A percentile compares a stretch with the other conserved stretches of the same genome.
Evolutionary conservation across 768 basidiomycete genomes (phyloP).

Genomic region (Mycena capillaripes): DNA sequence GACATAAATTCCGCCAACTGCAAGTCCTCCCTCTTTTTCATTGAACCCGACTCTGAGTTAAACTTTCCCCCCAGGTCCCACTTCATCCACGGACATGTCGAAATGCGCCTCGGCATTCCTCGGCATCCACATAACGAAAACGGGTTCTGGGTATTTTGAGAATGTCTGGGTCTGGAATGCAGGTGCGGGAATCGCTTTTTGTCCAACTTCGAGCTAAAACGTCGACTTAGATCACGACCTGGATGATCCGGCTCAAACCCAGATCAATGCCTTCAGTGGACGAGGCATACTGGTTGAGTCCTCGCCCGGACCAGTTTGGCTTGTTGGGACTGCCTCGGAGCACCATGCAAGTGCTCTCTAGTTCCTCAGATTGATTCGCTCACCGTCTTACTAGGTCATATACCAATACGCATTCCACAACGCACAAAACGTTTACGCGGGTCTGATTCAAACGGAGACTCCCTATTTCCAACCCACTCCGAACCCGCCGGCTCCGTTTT

Average conservation of each 20-base stretch:
- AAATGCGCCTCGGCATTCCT: background rate
- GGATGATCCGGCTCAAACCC: background rate
- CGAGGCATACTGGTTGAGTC: background rate
- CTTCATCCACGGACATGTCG: background rate
- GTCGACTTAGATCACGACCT: background rate
- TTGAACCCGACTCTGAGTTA: no score
- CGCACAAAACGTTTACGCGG: slow-evolving; percentile 64
- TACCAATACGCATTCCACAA: slow-evolving; percentile 60
- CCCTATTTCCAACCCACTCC: slow-evolving; percentile 67
- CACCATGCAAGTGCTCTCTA: background rate
- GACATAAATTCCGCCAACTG: background rate
- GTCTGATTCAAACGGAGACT: slow-evolving; percentile 67
- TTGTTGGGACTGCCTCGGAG: slow-evolving; percentile 5
- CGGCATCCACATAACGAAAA: background rate
- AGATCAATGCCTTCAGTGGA: background rate
- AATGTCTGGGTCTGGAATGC: no score
- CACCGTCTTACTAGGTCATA: background rate
- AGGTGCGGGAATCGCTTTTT: no score
- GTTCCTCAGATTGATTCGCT: background rate
- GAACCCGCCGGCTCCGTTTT: slow-evolving; percentile 58
- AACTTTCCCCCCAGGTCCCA: no score
- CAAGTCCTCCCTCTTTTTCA: no score
- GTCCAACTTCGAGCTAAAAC: no score
- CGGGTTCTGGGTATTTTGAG: background rate
- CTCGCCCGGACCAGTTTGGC: background rate